Conservation (phyloP, 2,329 filamentous ascomycete species). For the Amauroascus verrucosus region DNA sequence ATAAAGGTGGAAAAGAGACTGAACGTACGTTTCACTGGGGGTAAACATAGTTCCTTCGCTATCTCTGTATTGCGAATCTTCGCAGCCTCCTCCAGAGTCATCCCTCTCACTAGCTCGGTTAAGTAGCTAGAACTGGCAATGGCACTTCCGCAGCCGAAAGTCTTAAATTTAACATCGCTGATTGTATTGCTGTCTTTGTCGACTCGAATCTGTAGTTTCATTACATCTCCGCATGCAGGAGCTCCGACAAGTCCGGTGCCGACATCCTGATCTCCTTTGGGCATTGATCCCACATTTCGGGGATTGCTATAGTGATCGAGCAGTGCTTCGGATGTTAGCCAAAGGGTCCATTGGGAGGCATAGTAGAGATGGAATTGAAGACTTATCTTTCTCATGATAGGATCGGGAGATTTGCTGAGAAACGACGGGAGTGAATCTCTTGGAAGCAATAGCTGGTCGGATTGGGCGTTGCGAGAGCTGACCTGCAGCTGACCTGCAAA, state of each 20-base stretch:
- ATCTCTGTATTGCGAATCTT: slow-evolving; percentile 96
- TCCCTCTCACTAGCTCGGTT: slow-evolving; percentile 87
- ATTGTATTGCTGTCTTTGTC: slow-evolving; percentile 82
- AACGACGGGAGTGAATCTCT: slow-evolving; percentile 31
- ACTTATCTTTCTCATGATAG: slow-evolving; percentile 59
- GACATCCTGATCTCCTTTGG: slow-evolving; percentile 70
- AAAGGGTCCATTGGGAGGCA: not conserved
- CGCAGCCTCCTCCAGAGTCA: slow-evolving; percentile 88
- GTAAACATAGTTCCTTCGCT: slow-evolving; percentile 85
- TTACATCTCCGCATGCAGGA: slow-evolving; percentile 85
- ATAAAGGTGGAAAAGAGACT: not conserved
- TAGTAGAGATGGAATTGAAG: not conserved
- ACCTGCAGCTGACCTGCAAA: slow-evolving; percentile 44
- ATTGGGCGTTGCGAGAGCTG: slow-evolving; percentile 32
- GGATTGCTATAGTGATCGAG: slow-evolving; percentile 76
- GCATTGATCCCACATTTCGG: slow-evolving; percentile 68
- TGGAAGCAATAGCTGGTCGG: slow-evolving; percentile 30
- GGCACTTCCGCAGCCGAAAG: slow-evolving; percentile 85
- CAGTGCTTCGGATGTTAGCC: slow-evolving; percentile 41
- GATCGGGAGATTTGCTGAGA: slow-evolving; percentile 35
- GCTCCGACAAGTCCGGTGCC: slow-evolving; percentile 85
- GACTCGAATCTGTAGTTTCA: slow-evolving; percentile 89
- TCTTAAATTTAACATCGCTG: slow-evolving; percentile 95
- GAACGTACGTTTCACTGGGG: slow-evolving; percentile 68
- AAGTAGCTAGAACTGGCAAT: slow-evolving; percentile 93